Evolutionary conservation across 2,329 filamentous ascomycete genomes (phyloP), one percentile per base, ranked within the genome.

Genomic region (Pseudogymnoascus sp.): DNA sequence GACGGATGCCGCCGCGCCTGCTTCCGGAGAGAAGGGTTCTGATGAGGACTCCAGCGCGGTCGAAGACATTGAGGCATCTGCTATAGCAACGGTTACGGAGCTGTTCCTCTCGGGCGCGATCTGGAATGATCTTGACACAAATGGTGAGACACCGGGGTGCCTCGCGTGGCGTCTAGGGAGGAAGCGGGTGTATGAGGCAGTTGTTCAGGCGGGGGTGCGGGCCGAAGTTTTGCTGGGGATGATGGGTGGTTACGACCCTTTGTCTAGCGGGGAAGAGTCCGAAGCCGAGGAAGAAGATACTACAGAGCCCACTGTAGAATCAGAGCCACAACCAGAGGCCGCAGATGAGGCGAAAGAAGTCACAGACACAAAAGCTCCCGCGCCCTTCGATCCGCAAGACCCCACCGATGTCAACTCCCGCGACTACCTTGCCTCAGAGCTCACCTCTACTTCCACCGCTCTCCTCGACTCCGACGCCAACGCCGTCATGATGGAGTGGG

Each of bases 401-500:
- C 70, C 69, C 45, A 66, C 61, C 6, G 73, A 76, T 31, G 84
- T 89, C 64, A 87, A 83, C 59, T 88, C 83, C 69, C 81, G 84
- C 52, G 81, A 84, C 41, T 93, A 92, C 71, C 83, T 93, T 52
- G 81, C 83, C 58, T 89, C 87, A 0, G 78, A 81, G 25, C 79
- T 91, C 21, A 86, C 82, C 12, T 88, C 89, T 74, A 80, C 82
- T 59, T 78, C 83, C 63, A 82, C 82, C 66, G 88, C 88, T 64
- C 82, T 95, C 2, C 81, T 95, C 5, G 90, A 95, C 71, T 81
- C 84, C 3, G 84, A 86, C 66, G 82, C 86, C 65, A 96, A 96
- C 73, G 91, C 90, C 61, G 90, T 96, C 52, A 96, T 96, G 91
- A 96, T 96, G 91, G 83, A 87, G 40, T 96, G 91, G 91, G 91